Conservation (phyloP, 148 eudicot species). For the Pouteria glomerata region DNA sequence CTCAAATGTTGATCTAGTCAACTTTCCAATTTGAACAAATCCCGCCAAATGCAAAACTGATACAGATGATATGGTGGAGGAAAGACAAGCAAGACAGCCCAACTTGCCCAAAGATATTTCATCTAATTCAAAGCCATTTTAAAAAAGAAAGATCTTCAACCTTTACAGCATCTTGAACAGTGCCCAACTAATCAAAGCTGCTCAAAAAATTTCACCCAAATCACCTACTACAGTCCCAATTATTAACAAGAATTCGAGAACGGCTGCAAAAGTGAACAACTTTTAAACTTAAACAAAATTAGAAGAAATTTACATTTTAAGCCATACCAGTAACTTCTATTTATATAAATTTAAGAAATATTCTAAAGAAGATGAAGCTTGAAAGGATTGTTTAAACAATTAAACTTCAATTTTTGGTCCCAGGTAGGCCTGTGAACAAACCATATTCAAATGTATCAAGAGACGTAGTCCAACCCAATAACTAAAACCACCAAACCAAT, state of each 20-base stretch:
- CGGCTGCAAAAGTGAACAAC: neutral
- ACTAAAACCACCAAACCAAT: neutral
- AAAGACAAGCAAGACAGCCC: neutral
- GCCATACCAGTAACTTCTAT: neutral
- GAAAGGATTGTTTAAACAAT: neutral
- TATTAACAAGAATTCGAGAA: neutral
- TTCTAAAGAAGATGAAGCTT: neutral
- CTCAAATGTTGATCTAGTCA: neutral
- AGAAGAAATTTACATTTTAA: neutral
- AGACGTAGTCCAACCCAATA: neutral
- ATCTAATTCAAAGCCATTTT: neutral
- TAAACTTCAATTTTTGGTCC: neutral
- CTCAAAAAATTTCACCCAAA: neutral
- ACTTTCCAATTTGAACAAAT: neutral
- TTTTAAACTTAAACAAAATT: neutral
- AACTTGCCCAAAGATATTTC: neutral
- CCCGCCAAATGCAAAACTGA: neutral
- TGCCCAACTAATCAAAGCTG: neutral
- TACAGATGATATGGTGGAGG: neutral
- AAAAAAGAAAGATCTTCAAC: neutral
- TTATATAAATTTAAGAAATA: neutral
- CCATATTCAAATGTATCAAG: no score
- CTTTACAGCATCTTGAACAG: neutral
- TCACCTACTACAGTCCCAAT: constrained; percentile 23
- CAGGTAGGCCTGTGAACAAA: no score